Evolutionary conservation across 1,139 yeast genomes (phyloP).

Genomic region (Lodderomyces margitis): DNA sequence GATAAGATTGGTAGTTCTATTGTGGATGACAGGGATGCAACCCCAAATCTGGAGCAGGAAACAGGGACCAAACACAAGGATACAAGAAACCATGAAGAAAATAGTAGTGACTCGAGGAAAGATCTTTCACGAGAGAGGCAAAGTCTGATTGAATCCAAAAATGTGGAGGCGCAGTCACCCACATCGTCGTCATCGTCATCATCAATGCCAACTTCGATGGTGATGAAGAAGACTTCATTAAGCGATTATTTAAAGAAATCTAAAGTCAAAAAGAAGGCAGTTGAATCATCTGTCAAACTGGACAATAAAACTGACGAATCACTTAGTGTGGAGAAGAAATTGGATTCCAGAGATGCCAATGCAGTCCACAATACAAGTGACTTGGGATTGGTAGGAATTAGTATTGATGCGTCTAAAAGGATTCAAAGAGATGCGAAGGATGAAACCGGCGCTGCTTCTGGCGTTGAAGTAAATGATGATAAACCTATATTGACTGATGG

Average conservation of each 20-base stretch:
- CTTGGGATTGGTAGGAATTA: too few relatives aligned
- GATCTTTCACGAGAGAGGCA: neutral
- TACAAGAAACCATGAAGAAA: neutral
- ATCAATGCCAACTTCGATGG: neutral
- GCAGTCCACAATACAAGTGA: too few relatives aligned
- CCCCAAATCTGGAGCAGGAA: neutral
- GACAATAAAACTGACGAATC: neutral
- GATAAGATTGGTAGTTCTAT: too few relatives aligned
- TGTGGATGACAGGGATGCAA: neutral
- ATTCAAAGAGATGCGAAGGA: too few relatives aligned
- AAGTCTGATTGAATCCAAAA: neutral
- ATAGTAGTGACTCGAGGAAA: neutral
- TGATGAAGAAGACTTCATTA: conserved; percentile 17
- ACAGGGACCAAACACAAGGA: neutral
- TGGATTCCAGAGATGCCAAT: too few relatives aligned
- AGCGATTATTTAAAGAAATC: conserved; percentile 17
- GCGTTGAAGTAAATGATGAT: too few relatives aligned
- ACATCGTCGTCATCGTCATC: neutral
- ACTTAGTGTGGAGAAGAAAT: conserved; percentile 1
- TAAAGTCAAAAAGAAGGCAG: conserved; percentile 9
- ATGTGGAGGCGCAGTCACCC: neutral
- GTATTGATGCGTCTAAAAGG: too few relatives aligned
- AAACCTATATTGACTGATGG: too few relatives aligned
- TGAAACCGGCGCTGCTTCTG: too few relatives aligned
- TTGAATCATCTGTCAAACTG: neutral